Evolutionary conservation across 208 protist genomes (phyloP), one percentile per base, ranked within the genome.

Genomic region (Perkinsela sp.): DNA sequence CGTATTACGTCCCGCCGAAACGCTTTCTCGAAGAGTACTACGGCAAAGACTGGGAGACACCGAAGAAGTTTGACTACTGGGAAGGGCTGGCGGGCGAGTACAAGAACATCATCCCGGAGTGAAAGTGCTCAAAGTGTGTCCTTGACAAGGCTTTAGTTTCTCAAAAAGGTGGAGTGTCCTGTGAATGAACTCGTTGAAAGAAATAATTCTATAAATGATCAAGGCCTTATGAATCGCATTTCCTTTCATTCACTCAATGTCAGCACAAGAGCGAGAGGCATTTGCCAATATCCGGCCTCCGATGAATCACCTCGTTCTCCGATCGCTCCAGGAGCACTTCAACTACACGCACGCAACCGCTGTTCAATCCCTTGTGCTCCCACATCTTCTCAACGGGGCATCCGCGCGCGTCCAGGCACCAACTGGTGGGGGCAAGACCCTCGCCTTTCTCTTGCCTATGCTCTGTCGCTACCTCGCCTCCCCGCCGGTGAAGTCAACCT

Each of bases 371-470:
- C 81, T 81, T 32, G 86, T 82, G 71, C 87, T 95, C 67, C 91
- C 91, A 30, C 82, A 81, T 29, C 81, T 88, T 0, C 78, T 96
- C 31, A 73, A 78, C 57, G 89, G 91, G 0, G 77, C 80, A 29
- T 88, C 94, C 70, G 71, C 95, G 16, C 80, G 94, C 6, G 92
- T 85, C 0, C 87, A 94, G 82, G 89, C 91, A 1, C 93, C 94
- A 78, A 95, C 91, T 0, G 91, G 92, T 31, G 81, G 80, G 28
- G 94, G 95, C 31, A 97, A 97, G 80, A 98, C 97, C 48, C 75
- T 98, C 0, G 94, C 95, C 0, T 98, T 99, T 80, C 78, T 98
- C 16, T 93, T 99, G 66, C 96, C 97, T 15, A 91, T 92, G 22
- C 87, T 98, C 0, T 81, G 82, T 67, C 85, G 85, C 66, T 0